phyloP scores from a whole-genome alignment of 257 asterid species.

The Dorcoceras hygrometricum region DNA sequence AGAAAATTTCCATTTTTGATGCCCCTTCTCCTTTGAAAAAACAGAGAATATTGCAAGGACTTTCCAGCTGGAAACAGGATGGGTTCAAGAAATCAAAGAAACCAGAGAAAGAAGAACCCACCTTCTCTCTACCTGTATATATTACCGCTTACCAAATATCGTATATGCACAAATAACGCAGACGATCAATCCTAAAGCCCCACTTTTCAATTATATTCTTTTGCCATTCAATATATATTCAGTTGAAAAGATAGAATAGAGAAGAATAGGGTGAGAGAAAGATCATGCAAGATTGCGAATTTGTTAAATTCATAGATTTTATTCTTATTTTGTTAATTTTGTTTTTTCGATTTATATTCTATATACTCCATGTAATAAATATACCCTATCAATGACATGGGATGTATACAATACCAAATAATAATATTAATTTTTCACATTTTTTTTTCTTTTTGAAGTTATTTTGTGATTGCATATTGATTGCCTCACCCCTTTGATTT shows the following conservation, averaged over 20 bases:
- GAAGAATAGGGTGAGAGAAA: not conserved
- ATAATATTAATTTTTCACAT: too few relatives aligned
- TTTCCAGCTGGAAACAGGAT: not conserved
- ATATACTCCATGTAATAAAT: too few relatives aligned
- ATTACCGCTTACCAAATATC: not conserved
- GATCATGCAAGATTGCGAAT: not conserved
- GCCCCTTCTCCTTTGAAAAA: not conserved
- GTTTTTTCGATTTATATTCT: too few relatives aligned
- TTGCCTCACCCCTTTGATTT: too few relatives aligned
- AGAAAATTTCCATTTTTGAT: not conserved
- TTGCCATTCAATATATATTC: not conserved
- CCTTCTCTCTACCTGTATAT: not conserved
- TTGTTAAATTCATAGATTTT: not conserved
- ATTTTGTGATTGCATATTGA: too few relatives aligned
- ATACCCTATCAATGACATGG: too few relatives aligned
- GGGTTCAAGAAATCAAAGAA: not conserved
- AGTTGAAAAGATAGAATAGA: too few relatives aligned
- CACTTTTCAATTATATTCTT: not conserved
- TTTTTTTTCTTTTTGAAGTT: too few relatives aligned
- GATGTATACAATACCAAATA: too few relatives aligned
- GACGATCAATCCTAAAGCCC: not conserved
- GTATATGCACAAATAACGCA: not conserved
- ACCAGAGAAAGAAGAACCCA: not conserved
- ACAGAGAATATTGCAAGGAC: not conserved
- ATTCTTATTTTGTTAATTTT: too few relatives aligned